Evolutionary conservation across 176 grass and related monocot genomes (phyloP), one percentile per base, ranked within the genome.

Genomic region (Oryza officinalis): DNA sequence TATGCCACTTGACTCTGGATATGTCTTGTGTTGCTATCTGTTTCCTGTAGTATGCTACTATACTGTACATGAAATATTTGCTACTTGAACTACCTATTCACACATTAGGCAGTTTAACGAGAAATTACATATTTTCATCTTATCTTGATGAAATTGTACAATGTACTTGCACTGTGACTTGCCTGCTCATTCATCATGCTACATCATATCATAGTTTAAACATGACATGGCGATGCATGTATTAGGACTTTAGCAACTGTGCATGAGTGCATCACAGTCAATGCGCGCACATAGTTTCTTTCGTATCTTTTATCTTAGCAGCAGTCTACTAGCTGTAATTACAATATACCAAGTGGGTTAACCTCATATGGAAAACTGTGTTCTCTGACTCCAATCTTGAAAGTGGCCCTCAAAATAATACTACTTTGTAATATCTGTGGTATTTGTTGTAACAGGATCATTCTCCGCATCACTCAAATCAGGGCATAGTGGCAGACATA

Each of bases 1-100:
- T 99, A 96, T 2, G 91, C 87, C 30, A 83, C 17, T 94, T 84
- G 33, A 71, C 61, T 69, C 20, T 43, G 12, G 7, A 81, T 71
- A 79, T 77, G 73, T 83, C 20, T 8, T 28, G 28, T 67, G 8
- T 71, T 75, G 22, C 37, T 25, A 86, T 67, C 23, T 44, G 30
- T 61, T 47, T 27, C 10, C 49, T 23, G 54, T 60, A 23, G 6
- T 60, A 60, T 17, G 59, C 9, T 60, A 23, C 1, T 60, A 60
- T 52, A 72, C 6, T 20, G 18, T 80, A 27, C 14, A 72, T 10
- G 26, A 61, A 23, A n/a, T n/a, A n/a, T 17, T 40, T 37, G 35
- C 64, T 60, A 69, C 6, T 33, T 61, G 7, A 44, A 22, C 41
- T 50, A 75, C 22, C 8, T 5, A 32, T 75, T 26, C 41, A 38